Percentiles rank a stretch among this genome's conserved stretches.
Conservation (phyloP, 352 stramenopile species). For the Aphanomyces cochlioides region DNA sequence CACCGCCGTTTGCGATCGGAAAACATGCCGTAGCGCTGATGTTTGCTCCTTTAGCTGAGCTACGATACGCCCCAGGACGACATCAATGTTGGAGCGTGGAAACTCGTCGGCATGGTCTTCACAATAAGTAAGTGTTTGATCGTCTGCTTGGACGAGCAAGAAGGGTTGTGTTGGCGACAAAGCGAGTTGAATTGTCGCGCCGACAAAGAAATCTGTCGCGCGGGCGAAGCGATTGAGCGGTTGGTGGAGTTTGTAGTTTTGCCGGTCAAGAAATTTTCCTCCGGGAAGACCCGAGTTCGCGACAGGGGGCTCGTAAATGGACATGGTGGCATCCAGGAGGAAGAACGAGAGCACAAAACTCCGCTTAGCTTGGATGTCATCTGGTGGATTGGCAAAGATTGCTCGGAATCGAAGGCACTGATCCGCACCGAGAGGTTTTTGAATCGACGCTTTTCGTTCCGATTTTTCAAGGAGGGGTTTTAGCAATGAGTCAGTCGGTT, state of each 20-base stretch:
- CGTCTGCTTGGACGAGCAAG: constrained; percentile 66
- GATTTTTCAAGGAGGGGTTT: constrained; percentile 7
- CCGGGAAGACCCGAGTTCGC: constrained; percentile 62
- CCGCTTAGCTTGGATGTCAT: constrained; percentile 46
- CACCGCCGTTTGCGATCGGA: constrained; percentile 34
- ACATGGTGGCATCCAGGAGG: constrained; percentile 71
- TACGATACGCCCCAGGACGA: constrained; percentile 38
- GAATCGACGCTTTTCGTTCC: not conserved
- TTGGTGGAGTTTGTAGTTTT: constrained; percentile 44
- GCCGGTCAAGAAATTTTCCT: constrained; percentile 73
- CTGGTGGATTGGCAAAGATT: constrained; percentile 41
- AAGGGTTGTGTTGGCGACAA: constrained; percentile 66
- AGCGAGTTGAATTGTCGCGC: constrained; percentile 61
- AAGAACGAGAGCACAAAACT: constrained; percentile 79
- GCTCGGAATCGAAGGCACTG: constrained; percentile 75
- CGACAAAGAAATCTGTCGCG: constrained; percentile 66
- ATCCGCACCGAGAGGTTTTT: constrained; percentile 18
- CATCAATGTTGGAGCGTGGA: constrained; percentile 47
- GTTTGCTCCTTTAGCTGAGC: constrained; percentile 2
- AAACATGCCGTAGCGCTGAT: constrained; percentile 39
- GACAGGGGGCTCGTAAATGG: constrained; percentile 66
- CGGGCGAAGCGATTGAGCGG: not conserved
- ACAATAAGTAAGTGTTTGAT: constrained; percentile 72
- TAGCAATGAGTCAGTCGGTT: constrained; percentile 11
- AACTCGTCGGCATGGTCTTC: constrained; percentile 69